Evolutionary conservation across 495 filamentous ascomycete species (phyloP), one percentile per base, ranked within the genome.

Genomic region (Hypomontagnella monticulosa): DNA sequence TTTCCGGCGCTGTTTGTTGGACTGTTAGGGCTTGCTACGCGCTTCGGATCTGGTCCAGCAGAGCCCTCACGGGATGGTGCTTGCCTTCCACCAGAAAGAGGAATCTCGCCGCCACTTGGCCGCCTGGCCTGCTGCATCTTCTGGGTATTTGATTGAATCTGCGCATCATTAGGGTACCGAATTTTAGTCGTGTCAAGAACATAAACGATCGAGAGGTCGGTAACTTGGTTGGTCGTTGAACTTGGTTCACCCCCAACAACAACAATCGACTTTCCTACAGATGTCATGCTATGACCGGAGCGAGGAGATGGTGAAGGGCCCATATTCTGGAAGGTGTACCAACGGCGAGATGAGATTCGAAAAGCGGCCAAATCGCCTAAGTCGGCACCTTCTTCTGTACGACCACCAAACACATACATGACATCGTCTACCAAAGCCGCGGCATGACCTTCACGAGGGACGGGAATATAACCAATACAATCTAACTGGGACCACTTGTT

Each of bases 321-420:
- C 96, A 99, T 99, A 69, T 99, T 99, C 71, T 98, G 96, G 78
- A 99, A 99, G 9, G 94, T 98, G 72, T 97, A 99, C 96, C 96
- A 99, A 36, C 96, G 88, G 56, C 90, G 87, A 4, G 91, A 90
- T 1, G 89, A 86, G 62, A 99, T 98, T 18, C 93, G 87, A 78
- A 99, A 99, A 1, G 96, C 95, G 1, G 96, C 94, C 44, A 99
- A 78, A 75, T 99, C 96, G 16, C 95, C 96, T 15, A 98, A 79
- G 72, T 98, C 96, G 23, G 87, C 83, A 0, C 96, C 96, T 49
- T 96, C 92, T 69, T 97, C 91, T 4, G 91, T 96, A 43, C 96
- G 89, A n/a, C 96, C 96, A 62, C 96, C 96, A 73, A 99, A 99
- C 56, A 98, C 90, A 76, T 99, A 99, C 96, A 99, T 99, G 51